phyloP scores from a whole-genome alignment of 768 basidiomycete species.

The Hortiboletus campestris region DNA sequence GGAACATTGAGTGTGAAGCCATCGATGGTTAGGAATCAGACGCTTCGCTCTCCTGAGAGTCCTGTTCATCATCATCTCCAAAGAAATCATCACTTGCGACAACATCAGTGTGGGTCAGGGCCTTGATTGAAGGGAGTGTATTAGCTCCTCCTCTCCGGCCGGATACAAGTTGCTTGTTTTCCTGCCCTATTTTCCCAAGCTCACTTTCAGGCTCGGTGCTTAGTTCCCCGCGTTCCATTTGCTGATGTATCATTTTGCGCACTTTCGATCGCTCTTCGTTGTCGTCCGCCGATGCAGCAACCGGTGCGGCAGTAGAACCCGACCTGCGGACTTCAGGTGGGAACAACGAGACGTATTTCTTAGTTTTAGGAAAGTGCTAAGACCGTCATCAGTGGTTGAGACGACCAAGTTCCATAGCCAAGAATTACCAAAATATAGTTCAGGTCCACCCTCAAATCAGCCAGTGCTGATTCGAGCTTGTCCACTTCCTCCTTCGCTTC shows the following conservation, averaged over 20 bases:
- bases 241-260: conserved; percentile 53
- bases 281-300: conserved; percentile 16
- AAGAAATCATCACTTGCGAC: conserved; percentile 27
- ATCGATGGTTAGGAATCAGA: conserved; percentile 10
- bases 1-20: conserved; percentile 19
- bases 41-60: conserved; percentile 13
- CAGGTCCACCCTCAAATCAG: conserved; percentile 76
- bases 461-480: conserved; percentile 47
- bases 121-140: neutral
- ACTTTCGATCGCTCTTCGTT: conserved; percentile 58
- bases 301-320: conserved; percentile 6
- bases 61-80: conserved; percentile 27
- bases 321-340: conserved; percentile 54
- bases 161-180: neutral
- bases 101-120: conserved; percentile 7
- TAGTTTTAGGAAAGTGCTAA: conserved; percentile 79
- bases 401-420: neutral
- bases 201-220: conserved; percentile 58
- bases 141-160: conserved; percentile 5
- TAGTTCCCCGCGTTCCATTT: conserved; percentile 62
- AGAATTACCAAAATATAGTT: conserved; percentile 79
- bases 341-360: conserved; percentile 90
- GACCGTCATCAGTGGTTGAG: neutral
- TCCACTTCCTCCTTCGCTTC: conserved; percentile 39
- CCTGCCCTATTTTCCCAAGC: conserved; percentile 12